Base-by-base conservation (phyloP, 2,329 filamentous ascomycete species). In the Sclerotinia minor region DNA sequence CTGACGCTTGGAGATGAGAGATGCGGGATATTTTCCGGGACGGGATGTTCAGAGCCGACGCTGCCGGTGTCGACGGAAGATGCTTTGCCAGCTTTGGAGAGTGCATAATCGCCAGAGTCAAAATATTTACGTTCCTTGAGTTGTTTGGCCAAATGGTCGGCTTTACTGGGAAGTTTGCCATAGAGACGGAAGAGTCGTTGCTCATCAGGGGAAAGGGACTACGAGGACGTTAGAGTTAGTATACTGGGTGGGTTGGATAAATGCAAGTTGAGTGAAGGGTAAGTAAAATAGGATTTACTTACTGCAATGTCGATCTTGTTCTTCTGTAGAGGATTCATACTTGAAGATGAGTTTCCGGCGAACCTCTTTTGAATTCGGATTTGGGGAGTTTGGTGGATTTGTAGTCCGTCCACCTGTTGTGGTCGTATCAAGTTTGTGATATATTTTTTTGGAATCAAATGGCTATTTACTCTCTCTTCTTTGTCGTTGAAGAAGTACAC, bases 91-190 rank as follows among this genome's bases (percentile, higher is more conserved):
- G 95, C 95, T 84, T 97, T 97, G 80, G 91, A 94, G 82, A 97
- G 91, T 77, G 94, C 94, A 77, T 97, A 97, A 83, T 97, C 93
- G 77, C 93, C 94, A 69, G 91, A 95, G 83, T 97, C 93, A 81
- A 97, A 97, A 83, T 97, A 97, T 83, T 96, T 99, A 83, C 95
- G 94, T 80, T 98, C 95, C 86, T 97, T 97, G 78, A 98, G 87
- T 79, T 98, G 96, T 84, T 98, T 98, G 84, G 96, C 93, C 75
- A 98, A 89, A 77, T 97, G 87, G 80, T 97, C 94, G 80, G 94
- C 96, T 80, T 95, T 95, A 80, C 91, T 96, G 72, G 95, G 95
- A 70, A 98, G 89, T 83, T 98, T 98, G 81, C 95, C 95, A 81
- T 99, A 99, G 72, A 98, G 89, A 73, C 94, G 91, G 85, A 98